Evolutionary conservation across 2,329 filamentous ascomycete genomes (phyloP).

Genomic region (Xylaria sp.): DNA sequence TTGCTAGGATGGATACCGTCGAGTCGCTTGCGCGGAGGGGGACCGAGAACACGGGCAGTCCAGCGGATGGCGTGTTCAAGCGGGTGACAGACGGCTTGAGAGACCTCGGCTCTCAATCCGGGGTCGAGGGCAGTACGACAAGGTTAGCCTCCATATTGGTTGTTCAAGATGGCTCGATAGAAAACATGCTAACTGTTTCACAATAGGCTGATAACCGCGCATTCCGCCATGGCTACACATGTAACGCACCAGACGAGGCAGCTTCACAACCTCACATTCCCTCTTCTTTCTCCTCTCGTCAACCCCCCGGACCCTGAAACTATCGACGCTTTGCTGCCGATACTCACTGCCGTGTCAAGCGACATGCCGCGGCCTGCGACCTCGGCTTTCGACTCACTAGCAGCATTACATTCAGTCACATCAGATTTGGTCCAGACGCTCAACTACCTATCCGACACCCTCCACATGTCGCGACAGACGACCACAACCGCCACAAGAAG

Average conservation of each 20-base stretch:
- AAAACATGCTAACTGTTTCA: slow-evolving; percentile 14
- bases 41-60: slow-evolving; percentile 68
- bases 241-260: slow-evolving; percentile 76
- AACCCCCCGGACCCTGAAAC: slow-evolving; percentile 66
- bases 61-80: slow-evolving; percentile 69
- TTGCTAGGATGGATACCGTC: slow-evolving; percentile 73
- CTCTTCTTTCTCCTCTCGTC: slow-evolving; percentile 71
- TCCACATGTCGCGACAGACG: slow-evolving; percentile 92
- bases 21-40: slow-evolving; percentile 71
- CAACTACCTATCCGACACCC: slow-evolving; percentile 83
- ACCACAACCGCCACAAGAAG: slow-evolving; percentile 81
- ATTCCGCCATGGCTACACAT: slow-evolving; percentile 76
- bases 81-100: slow-evolving; percentile 72
- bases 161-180: background rate
- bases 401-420: slow-evolving; percentile 72
- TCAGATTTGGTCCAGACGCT: slow-evolving; percentile 78
- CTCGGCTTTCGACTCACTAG: slow-evolving; percentile 67
- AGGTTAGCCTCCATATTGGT: slow-evolving; percentile 54
- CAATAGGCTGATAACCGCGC: slow-evolving; percentile 72
- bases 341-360: slow-evolving; percentile 68
- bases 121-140: slow-evolving; percentile 73
- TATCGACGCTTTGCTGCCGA: slow-evolving; percentile 71
- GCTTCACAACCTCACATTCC: slow-evolving; percentile 74
- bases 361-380: slow-evolving; percentile 70
- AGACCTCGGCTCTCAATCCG: slow-evolving; percentile 74